phyloP scores from a whole-genome alignment of 164 flowering plant species.

The Malania oleifera region DNA sequence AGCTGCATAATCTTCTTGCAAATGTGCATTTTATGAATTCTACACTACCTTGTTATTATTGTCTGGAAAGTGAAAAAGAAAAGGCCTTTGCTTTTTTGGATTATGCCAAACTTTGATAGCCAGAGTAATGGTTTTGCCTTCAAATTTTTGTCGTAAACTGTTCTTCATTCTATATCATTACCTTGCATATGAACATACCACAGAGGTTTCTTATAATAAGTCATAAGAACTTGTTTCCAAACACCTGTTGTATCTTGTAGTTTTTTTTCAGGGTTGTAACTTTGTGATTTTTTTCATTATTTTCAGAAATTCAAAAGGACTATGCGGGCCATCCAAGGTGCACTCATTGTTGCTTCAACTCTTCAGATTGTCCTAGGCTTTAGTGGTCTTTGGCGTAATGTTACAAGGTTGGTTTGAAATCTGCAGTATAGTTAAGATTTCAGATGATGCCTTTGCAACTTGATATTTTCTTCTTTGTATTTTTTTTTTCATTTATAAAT shows the following conservation, averaged over 20 bases:
- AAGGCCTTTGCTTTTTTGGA: too few relatives aligned
- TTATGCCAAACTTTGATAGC: too few relatives aligned
- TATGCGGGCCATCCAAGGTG: slow-evolving; percentile 91
- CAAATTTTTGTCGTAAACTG: too few relatives aligned
- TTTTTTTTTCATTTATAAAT: neutral
- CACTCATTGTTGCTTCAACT: slow-evolving; percentile 83
- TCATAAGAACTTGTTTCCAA: slow-evolving; percentile 1
- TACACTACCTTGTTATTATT: neutral
- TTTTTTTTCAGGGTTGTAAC: slow-evolving; percentile 1
- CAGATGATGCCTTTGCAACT: neutral
- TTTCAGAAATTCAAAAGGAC: slow-evolving; percentile 68
- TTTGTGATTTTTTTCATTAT: slow-evolving; percentile 12
- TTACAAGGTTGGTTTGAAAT: slow-evolving; percentile 58
- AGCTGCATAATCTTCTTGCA: neutral
- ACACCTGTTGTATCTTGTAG: neutral
- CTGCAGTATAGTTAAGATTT: neutral
- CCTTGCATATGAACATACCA: too few relatives aligned
- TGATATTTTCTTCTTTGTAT: too few relatives aligned
- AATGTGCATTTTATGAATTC: neutral
- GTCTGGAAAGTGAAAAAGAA: neutral
- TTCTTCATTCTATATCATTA: too few relatives aligned
- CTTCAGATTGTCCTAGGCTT: slow-evolving; percentile 94
- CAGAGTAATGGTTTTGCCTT: too few relatives aligned
- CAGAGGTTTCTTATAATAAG: too few relatives aligned
- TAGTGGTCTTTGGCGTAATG: slow-evolving; percentile 98